A percentile compares a stretch with the other conserved stretches of the same genome.
Evolutionary conservation across 2,329 filamentous ascomycete genomes (phyloP).

Genomic region (Aureobasidium sp.): DNA sequence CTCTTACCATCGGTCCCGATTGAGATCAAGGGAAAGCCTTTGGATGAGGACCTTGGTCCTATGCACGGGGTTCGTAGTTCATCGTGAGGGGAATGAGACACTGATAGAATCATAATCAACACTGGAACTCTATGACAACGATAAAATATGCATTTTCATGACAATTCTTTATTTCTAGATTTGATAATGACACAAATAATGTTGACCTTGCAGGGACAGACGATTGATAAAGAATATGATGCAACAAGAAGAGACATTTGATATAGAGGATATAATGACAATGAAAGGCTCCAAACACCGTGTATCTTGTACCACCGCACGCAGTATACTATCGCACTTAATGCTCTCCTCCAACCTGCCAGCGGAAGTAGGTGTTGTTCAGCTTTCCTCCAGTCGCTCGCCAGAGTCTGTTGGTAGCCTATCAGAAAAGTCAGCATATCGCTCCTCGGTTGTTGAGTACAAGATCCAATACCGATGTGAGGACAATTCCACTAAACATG

Average conservation of each 20-base stretch:
- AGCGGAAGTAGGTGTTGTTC: slow-evolving; percentile 44
- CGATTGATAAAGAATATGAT: background rate
- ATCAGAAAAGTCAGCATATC: slow-evolving; percentile 14
- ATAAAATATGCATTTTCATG: too few species aligned
- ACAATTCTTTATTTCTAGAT: too few species aligned
- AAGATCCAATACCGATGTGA: slow-evolving; percentile 33
- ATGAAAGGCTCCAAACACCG: background rate
- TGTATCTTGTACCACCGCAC: background rate
- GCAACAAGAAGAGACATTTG: background rate
- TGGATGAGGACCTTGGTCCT: slow-evolving; percentile 27
- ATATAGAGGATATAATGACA: background rate
- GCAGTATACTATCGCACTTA: background rate
- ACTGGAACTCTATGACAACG: too few species aligned
- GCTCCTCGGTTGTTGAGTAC: background rate
- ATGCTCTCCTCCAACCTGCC: slow-evolving; percentile 48
- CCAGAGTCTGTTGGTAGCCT: slow-evolving; percentile 43
- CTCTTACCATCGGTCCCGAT: slow-evolving; percentile 28
- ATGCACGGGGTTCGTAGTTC: slow-evolving; percentile 24
- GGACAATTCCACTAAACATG: slow-evolving; percentile 45
- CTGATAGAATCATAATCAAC: too few species aligned
- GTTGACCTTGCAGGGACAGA: too few species aligned
- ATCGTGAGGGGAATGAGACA: background rate
- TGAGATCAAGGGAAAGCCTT: slow-evolving; percentile 24
- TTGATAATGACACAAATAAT: too few species aligned
- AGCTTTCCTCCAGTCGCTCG: slow-evolving; percentile 43